phyloP scores from a whole-genome alignment of 2,329 filamentous ascomycete genomes.

The Passalora sequoiae region DNA sequence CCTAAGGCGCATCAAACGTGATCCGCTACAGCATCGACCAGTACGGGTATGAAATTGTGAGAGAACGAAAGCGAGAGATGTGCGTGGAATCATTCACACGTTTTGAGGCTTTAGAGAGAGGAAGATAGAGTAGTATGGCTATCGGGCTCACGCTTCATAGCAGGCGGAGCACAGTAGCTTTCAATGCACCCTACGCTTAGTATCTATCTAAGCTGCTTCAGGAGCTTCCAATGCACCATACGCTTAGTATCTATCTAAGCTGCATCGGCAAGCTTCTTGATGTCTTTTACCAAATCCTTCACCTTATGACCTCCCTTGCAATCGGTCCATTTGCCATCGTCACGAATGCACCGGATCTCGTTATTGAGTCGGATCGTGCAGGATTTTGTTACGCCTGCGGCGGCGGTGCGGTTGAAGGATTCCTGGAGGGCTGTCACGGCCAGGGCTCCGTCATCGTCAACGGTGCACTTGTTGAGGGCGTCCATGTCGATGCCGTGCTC shows the following conservation, averaged over 20 bases:
- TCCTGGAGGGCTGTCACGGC: conserved; percentile 54
- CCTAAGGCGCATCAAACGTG: no score
- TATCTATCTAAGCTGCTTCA: no score
- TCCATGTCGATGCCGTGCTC: conserved; percentile 85
- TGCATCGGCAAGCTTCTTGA: conserved; percentile 38
- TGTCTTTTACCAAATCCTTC: conserved; percentile 68
- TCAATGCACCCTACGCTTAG: no score
- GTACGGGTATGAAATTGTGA: no score
- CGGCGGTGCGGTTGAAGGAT: conserved; percentile 60
- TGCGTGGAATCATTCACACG: no score
- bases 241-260: background rate
- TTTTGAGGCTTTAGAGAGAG: no score
- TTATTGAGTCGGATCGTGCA: conserved; percentile 62
- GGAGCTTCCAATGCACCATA: no score
- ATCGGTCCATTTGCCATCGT: conserved; percentile 71
- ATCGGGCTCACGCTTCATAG: background rate
- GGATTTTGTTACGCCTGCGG: conserved; percentile 43
- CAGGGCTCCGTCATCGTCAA: conserved; percentile 66
- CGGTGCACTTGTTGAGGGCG: conserved; percentile 74
- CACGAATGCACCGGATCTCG: conserved; percentile 76
- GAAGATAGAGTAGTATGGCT: background rate
- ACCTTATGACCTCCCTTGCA: conserved; percentile 65
- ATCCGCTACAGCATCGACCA: no score
- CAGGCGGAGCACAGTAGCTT: no score
- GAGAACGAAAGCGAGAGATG: no score